Evolutionary conservation across 495 filamentous ascomycete genomes (phyloP).

Genomic region (Hyaloscypha hepaticicola): DNA sequence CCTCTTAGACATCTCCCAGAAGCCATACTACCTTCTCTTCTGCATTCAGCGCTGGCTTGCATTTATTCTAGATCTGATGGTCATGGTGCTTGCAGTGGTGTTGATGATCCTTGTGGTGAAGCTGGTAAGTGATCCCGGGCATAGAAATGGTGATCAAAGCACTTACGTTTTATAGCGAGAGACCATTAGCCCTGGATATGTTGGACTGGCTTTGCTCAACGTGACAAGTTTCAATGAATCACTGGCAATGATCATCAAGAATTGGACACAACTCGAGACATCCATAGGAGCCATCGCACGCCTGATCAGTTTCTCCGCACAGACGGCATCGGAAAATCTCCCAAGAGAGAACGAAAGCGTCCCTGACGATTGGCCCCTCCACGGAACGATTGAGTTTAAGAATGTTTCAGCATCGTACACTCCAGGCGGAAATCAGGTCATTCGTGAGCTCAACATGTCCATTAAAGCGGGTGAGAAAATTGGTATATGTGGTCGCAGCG

Average conservation of each 20-base stretch:
- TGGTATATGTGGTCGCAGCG: constrained; percentile 47
- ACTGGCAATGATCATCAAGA: constrained; percentile 34
- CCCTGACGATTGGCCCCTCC: constrained; percentile 39
- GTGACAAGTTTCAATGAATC: constrained; percentile 34
- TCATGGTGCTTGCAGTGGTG: constrained; percentile 39
- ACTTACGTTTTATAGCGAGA: constrained; percentile 10
- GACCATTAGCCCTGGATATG: constrained; percentile 41
- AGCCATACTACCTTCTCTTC: constrained; percentile 54
- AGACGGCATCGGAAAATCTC: constrained; percentile 36
- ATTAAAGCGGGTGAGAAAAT: constrained; percentile 41
- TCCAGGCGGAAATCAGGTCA: constrained; percentile 13
- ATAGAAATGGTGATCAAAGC: not conserved
- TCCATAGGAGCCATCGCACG: constrained; percentile 53
- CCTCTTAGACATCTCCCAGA: constrained; percentile 54
- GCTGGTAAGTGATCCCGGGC: constrained; percentile 7
- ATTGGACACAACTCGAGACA: constrained; percentile 52
- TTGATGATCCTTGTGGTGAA: constrained; percentile 28
- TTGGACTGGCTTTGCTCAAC: constrained; percentile 57
- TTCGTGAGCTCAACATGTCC: constrained; percentile 24
- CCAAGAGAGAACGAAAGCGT: constrained; percentile 16
- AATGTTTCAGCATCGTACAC: constrained; percentile 40
- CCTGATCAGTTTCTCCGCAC: constrained; percentile 39
- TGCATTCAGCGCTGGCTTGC: constrained; percentile 45
- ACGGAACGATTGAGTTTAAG: constrained; percentile 35
- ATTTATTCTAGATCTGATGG: constrained; percentile 47